These are phyloP conservation scores for Hibiscus tridactylites DNA, from an alignment of 345 rosid genomes.

Conservation along the genomic window DNA sequence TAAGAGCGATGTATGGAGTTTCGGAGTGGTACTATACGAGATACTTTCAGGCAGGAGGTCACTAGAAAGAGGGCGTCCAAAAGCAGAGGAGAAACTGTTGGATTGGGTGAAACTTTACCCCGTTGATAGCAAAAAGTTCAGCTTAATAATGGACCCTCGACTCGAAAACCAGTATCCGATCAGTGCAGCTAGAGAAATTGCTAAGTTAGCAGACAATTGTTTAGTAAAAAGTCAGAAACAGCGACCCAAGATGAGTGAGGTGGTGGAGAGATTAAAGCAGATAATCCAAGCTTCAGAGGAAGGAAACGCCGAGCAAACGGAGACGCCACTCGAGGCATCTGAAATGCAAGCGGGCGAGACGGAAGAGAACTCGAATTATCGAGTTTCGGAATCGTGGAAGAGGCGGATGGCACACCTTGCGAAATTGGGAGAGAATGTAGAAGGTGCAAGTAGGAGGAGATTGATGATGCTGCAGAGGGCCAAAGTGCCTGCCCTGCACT, in stretches of 20 bases:
- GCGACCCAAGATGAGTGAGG: conserved; percentile 62
- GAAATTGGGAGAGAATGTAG: conserved; percentile 42
- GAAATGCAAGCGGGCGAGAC: conserved; percentile 15
- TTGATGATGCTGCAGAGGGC: conserved; percentile 43
- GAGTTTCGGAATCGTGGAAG: conserved; percentile 43
- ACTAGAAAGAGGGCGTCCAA: conserved; percentile 60
- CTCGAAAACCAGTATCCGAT: conserved; percentile 48
- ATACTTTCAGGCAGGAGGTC: conserved; percentile 72
- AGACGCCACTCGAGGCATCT: conserved; percentile 7
- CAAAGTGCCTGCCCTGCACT: conserved; percentile 17
- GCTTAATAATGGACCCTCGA: conserved; percentile 55
- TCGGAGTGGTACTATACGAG: conserved; percentile 81
- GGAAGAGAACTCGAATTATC: conserved; percentile 7
- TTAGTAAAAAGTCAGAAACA: conserved; percentile 51
- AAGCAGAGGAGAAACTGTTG: conserved; percentile 48
- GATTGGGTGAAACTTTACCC: conserved; percentile 78
- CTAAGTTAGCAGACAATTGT: conserved; percentile 66
- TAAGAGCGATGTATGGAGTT: conserved; percentile 84
- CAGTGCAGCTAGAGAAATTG: conserved; percentile 47
- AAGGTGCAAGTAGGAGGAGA: conserved; percentile 38
- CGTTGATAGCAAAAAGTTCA: conserved; percentile 49
- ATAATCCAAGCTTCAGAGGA: conserved; percentile 32
- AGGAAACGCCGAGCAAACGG: conserved; percentile 8
- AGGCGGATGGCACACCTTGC: conserved; percentile 50
- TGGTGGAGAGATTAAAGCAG: conserved; percentile 50